Evolutionary conservation across 805 yeast genomes (phyloP).

Genomic region (Millerozyma miso): DNA sequence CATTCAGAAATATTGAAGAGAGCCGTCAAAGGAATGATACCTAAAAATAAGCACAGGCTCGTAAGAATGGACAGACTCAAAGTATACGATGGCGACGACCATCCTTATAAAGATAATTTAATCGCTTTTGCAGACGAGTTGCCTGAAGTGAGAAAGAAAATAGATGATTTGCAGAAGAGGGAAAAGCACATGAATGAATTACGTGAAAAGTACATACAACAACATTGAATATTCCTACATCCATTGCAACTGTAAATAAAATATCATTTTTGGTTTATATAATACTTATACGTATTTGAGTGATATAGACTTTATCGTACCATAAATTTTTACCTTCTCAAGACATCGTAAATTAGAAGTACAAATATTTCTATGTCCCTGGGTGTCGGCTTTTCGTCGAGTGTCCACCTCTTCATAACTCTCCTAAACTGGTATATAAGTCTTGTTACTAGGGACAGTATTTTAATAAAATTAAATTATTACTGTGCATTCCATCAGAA

Average conservation of each 20-base stretch:
- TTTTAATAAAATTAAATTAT: too few relatives aligned
- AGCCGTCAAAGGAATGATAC: slow-evolving; percentile 96
- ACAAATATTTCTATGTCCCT: background rate
- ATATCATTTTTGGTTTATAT: background rate
- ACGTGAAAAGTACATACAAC: slow-evolving; percentile 29
- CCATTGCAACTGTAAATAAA: background rate
- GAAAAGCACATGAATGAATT: slow-evolving; percentile 30
- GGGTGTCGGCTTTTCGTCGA: background rate
- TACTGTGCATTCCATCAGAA: too few relatives aligned
- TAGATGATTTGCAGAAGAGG: slow-evolving; percentile 32
- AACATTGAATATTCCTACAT: slow-evolving; percentile 8
- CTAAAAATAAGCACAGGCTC: slow-evolving; percentile 81
- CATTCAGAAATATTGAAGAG: slow-evolving; percentile 77
- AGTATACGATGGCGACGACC: slow-evolving; percentile 81
- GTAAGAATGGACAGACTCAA: slow-evolving; percentile 78
- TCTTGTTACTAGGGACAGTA: too few relatives aligned
- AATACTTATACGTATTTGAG: background rate
- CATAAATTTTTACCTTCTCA: background rate
- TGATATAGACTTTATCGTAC: background rate
- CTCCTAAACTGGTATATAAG: too few relatives aligned
- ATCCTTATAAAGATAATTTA: slow-evolving; percentile 80
- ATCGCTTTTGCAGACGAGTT: slow-evolving; percentile 83
- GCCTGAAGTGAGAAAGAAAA: slow-evolving; percentile 43
- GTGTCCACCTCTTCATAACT: too few relatives aligned
- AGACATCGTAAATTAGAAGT: background rate